Percentiles rank a stretch among this genome's conserved stretches.
Conservation (phyloP, 768 basidiomycete species). For the Leccinum olivaceopallidum region DNA sequence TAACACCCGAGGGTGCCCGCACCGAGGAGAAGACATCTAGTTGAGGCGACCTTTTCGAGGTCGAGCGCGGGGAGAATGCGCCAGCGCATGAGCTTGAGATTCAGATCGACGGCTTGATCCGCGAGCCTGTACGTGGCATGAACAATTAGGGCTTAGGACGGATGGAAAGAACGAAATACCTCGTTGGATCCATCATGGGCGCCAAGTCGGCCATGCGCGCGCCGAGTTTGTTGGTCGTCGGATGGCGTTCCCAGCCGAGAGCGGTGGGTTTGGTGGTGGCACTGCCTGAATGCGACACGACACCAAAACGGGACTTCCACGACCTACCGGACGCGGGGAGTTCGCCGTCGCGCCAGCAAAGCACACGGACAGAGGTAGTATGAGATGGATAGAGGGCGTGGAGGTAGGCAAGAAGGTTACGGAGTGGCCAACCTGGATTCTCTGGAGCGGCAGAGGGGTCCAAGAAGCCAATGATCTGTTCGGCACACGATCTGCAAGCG, state of each 20-base stretch:
- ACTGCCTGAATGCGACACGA: conserved; percentile 34
- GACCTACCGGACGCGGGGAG: conserved; percentile 36
- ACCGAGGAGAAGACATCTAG: conserved; percentile 84
- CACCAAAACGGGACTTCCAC: conserved; percentile 69
- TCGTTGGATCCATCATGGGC: conserved; percentile 92
- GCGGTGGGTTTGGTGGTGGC: conserved; percentile 50
- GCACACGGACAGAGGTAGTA: conserved; percentile 54
- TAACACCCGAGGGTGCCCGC: conserved; percentile 98
- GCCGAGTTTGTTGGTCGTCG: conserved; percentile 75
- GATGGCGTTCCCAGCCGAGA: conserved; percentile 96
- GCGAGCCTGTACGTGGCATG: conserved; percentile 61
- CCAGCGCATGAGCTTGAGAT: conserved; percentile 98
- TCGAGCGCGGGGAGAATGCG: conserved; percentile 88
- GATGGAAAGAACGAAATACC: conserved; percentile 41
- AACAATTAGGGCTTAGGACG: neutral
- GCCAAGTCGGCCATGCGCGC: conserved; percentile 89
- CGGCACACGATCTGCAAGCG: conserved; percentile 22
- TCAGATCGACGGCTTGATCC: conserved; percentile 96
- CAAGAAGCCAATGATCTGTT: conserved; percentile 62
- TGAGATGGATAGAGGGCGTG: conserved; percentile 54
- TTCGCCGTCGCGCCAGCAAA: conserved; percentile 78
- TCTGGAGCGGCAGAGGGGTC: conserved; percentile 81
- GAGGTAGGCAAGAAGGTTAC: conserved; percentile 88
- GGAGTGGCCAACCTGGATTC: conserved; percentile 90
- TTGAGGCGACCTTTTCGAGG: conserved; percentile 69